Conservation (phyloP, 495 filamentous ascomycete species). For the Aspergillus cristatus region DNA sequence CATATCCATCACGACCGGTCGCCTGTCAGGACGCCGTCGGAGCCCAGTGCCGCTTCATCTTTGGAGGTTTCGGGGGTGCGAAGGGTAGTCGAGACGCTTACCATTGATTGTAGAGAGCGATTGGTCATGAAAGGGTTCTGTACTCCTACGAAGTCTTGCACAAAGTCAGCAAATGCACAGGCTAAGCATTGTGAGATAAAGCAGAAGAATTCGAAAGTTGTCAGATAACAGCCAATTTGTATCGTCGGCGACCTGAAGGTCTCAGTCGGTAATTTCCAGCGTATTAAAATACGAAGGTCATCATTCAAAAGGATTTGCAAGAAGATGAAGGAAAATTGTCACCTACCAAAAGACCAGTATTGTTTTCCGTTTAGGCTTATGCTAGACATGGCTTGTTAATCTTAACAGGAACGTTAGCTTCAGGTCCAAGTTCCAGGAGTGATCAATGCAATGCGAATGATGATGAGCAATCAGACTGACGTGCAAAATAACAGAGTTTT, state of each 20-base stretch:
- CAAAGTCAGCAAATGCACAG: no score
- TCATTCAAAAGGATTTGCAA: constrained; percentile 53
- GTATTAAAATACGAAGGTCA: constrained; percentile 76
- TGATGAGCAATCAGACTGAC: constrained; percentile 82
- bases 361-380: no score
- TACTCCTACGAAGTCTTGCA: no score
- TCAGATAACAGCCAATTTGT: constrained; percentile 93
- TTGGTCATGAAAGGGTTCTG: no score
- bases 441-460: constrained; percentile 7
- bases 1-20: constrained; percentile 71
- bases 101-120: no score
- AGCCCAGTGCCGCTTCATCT: constrained; percentile 99
- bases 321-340: no score
- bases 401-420: no score
- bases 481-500: constrained; percentile 93
- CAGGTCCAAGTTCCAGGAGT: no score
- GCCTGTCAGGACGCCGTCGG: constrained; percentile 55
- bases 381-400: no score
- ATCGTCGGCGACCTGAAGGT: constrained; percentile 65
- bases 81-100: constrained; percentile 20
- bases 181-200: no score
- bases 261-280: constrained; percentile 99
- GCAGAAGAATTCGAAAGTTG: no score
- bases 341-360: no score
- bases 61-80: constrained; percentile 23